phyloP scores from a whole-genome alignment of 805 yeast genomes.

The Metschnikowia amazonensis region DNA sequence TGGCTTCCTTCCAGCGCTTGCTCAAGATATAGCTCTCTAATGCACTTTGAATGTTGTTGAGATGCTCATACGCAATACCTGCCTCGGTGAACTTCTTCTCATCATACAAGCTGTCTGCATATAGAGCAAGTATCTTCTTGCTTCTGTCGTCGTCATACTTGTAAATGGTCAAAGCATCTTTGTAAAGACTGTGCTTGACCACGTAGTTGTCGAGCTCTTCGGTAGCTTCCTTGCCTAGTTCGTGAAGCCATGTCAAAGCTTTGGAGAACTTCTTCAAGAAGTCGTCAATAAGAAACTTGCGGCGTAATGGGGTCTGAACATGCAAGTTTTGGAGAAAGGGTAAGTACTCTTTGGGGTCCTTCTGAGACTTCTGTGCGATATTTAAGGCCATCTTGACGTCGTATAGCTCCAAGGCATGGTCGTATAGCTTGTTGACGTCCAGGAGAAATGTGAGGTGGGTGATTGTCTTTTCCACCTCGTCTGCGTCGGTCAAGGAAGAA shows the following conservation, averaged over 20 bases:
- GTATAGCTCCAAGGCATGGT: slow-evolving; percentile 75
- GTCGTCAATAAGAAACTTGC: slow-evolving; percentile 75
- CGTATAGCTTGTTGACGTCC: slow-evolving; percentile 81
- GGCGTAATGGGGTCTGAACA: slow-evolving; percentile 60
- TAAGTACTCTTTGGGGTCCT: slow-evolving; percentile 94
- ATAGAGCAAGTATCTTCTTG: slow-evolving; percentile 50
- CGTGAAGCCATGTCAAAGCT: slow-evolving; percentile 65
- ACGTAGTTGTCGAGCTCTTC: slow-evolving; percentile 68
- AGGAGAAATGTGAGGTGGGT: slow-evolving; percentile 86
- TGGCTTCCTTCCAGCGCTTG: slow-evolving; percentile 82
- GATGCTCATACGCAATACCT: slow-evolving; percentile 70
- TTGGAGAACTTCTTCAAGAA: slow-evolving; percentile 61
- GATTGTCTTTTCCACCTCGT: slow-evolving; percentile 53
- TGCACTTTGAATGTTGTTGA: slow-evolving; percentile 56
- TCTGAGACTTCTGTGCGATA: slow-evolving; percentile 94
- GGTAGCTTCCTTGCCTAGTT: slow-evolving; percentile 35
- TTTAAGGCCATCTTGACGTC: slow-evolving; percentile 74
- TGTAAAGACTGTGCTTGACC: slow-evolving; percentile 63
- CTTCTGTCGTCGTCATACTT: slow-evolving; percentile 54
- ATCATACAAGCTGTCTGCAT: slow-evolving; percentile 59
- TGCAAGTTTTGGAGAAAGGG: slow-evolving; percentile 85
- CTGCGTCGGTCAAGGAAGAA: slow-evolving; percentile 45
- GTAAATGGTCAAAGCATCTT: slow-evolving; percentile 61
- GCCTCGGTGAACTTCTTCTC: slow-evolving; percentile 66
- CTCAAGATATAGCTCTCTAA: slow-evolving; percentile 65